phyloP scores from a whole-genome alignment of 345 rosid genomes.

The Geranium rotundifolium region DNA sequence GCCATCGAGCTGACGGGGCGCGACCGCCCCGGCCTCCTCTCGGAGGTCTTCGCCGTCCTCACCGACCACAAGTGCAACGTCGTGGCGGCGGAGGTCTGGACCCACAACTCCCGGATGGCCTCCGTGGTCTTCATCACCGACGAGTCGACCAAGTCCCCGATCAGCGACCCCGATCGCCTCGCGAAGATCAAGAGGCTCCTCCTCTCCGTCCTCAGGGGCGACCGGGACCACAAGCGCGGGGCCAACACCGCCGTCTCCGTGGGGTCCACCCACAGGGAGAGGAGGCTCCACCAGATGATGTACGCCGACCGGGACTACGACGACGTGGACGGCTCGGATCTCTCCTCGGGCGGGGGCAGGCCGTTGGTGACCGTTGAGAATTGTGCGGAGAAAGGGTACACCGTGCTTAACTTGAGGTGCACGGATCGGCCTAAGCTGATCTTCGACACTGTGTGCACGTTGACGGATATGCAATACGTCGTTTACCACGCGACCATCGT shows the following conservation, averaged over 20 bases:
- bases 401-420: constrained; percentile 59
- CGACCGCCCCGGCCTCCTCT: constrained; percentile 74
- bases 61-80: constrained; percentile 62
- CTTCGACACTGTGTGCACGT: constrained; percentile 68
- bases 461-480: constrained; percentile 74
- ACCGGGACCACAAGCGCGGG: constrained; percentile 39
- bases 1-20: constrained; percentile 67
- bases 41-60: constrained; percentile 68
- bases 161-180: constrained; percentile 43
- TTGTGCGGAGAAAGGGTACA: constrained; percentile 53
- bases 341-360: constrained; percentile 24
- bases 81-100: constrained; percentile 77
- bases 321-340: constrained; percentile 24
- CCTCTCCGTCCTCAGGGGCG: constrained; percentile 51
- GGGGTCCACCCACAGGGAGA: constrained; percentile 58
- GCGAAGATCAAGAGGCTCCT: constrained; percentile 51
- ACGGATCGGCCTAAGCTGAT: constrained; percentile 65
- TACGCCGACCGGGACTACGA: constrained; percentile 77
- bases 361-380: constrained; percentile 54
- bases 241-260: constrained; percentile 62
- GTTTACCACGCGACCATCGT: constrained; percentile 62
- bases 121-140: constrained; percentile 59
- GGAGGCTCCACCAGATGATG: constrained; percentile 84
- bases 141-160: constrained; percentile 41
- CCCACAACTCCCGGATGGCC: constrained; percentile 82